Percentiles rank a stretch among this genome's conserved stretches.
Conservation (phyloP, 495 filamentous ascomycete genomes). For the Physcia stellaris region DNA sequence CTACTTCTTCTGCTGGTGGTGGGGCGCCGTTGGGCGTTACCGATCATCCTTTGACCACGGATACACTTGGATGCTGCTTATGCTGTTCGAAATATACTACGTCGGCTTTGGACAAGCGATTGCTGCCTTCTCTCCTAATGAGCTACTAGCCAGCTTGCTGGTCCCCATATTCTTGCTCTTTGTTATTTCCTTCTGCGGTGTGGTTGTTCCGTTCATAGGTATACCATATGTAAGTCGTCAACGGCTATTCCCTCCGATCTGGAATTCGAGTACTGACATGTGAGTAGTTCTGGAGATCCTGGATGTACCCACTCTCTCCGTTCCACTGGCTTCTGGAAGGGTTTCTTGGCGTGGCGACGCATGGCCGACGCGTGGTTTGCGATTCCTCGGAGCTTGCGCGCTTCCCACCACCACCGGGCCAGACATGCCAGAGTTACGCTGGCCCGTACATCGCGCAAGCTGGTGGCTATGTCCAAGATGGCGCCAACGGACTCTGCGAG, state of each 20-base stretch:
- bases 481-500: constrained; percentile 33
- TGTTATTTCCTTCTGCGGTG: constrained; percentile 64
- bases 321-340: constrained; percentile 74
- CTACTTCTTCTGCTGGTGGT: constrained; percentile 37
- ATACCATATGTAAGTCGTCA: constrained; percentile 37
- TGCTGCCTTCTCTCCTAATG: constrained; percentile 58
- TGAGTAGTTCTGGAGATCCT: constrained; percentile 57
- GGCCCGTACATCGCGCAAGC: constrained; percentile 25
- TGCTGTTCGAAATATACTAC: constrained; percentile 62
- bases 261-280: too few species aligned
- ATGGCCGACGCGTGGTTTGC: constrained; percentile 42
- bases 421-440: constrained; percentile 40
- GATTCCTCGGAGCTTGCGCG: constrained; percentile 39
- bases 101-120: constrained; percentile 64
- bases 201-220: constrained; percentile 59
- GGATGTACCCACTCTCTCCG: constrained; percentile 73
- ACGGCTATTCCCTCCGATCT: not conserved
- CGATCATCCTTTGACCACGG: constrained; percentile 37
- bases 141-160: constrained; percentile 54
- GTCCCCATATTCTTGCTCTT: constrained; percentile 71
- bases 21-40: constrained; percentile 33
- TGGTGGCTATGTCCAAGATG: constrained; percentile 39
- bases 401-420: constrained; percentile 37
- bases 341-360: constrained; percentile 48
- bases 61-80: constrained; percentile 43